Evolutionary conservation across 192 early-diverging fungal genomes (phyloP), one percentile per base, ranked within the genome.

Genomic region (Backusella westeae): DNA sequence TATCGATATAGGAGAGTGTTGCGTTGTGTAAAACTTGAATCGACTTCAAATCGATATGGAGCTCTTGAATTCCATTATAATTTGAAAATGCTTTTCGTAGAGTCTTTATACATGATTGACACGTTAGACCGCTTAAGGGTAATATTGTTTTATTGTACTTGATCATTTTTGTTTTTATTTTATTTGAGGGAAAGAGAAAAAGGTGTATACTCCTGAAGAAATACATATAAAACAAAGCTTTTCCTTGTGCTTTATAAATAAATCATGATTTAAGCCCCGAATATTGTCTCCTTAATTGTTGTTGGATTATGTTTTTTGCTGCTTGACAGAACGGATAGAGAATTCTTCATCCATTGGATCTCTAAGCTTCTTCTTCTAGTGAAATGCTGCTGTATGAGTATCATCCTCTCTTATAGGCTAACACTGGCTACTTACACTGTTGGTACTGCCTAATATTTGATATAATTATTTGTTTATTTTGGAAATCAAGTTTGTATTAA

Each of bases 101-200:
- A 3, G 92, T 86, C 10, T 86, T 88, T 9, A 95, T 94, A 69
- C 95, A 96, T 12, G 93, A 92, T 1, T 89, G 86, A 65, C 97
- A 98, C 6, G 95, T 95, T 90, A 98, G 92, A 3, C 97, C 97
- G 26, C 35, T 69, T 14, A 69, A 19, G 35, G 77, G 39, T 23
- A 73, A 81, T 35, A 35, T 66, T 9, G 41, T 77, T 77, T 6
- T 59, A 56, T 34, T 65, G 15, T 29, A 29, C 56, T 63, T 63
- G 26, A 26, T 14, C 56, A 63, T 63, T 53, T 26, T 26, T 63
- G 8, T 63, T 26, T 63, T n/a, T 63, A 63, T 12, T 63, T 63
- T 63, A 12, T 63, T 63, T 29, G 56, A 63, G 56, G 38, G 38
- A 39, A 29, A 63, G 23, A 39, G 9, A 10, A 39, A 39, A 10